A percentile compares a stretch with the other conserved stretches of the same genome.
phyloP scores from a whole-genome alignment of 2,329 filamentous ascomycete species.

The Davidsoniella australis region DNA sequence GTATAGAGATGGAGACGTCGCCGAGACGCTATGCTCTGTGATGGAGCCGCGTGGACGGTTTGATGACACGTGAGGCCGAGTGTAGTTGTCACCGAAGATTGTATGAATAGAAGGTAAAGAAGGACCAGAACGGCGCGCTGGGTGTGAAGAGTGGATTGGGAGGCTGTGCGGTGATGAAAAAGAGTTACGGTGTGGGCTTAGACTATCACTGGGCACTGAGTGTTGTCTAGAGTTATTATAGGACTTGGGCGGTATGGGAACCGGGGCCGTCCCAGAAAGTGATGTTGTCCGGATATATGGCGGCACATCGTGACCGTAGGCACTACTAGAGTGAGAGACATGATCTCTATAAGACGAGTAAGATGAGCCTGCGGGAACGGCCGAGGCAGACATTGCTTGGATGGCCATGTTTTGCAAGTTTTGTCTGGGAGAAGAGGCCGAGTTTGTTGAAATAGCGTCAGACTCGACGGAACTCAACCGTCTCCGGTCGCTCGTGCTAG shows the following conservation, averaged over 20 bases:
- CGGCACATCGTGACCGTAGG: neutral
- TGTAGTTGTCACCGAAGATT: constrained; percentile 6
- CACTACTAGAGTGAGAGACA: neutral
- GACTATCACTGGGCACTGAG: neutral
- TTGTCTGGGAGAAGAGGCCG: constrained; percentile 1
- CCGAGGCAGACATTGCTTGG: constrained; percentile 7
- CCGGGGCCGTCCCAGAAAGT: neutral
- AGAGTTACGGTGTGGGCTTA: neutral
- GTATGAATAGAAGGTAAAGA: constrained; percentile 6
- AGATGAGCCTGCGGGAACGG: neutral
- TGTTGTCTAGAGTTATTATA: constrained; percentile 2
- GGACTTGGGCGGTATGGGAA: constrained; percentile 1
- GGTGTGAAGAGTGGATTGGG: neutral
- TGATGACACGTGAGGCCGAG: neutral
- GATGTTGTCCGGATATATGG: constrained; percentile 5
- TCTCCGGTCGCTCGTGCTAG: constrained; percentile 1
- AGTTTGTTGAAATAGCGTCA: constrained; percentile 1
- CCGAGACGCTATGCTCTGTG: neutral
- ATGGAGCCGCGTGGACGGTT: constrained; percentile 1
- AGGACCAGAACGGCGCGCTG: neutral
- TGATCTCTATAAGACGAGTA: neutral
- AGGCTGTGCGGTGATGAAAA: constrained; percentile 2
- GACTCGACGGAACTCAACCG: constrained; percentile 6
- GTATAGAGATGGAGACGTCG: constrained; percentile 3
- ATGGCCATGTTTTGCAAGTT: constrained; percentile 4